Evolutionary conservation across 805 yeast genomes (phyloP).

Genomic region (Wickerhamiella alocasiicola): DNA sequence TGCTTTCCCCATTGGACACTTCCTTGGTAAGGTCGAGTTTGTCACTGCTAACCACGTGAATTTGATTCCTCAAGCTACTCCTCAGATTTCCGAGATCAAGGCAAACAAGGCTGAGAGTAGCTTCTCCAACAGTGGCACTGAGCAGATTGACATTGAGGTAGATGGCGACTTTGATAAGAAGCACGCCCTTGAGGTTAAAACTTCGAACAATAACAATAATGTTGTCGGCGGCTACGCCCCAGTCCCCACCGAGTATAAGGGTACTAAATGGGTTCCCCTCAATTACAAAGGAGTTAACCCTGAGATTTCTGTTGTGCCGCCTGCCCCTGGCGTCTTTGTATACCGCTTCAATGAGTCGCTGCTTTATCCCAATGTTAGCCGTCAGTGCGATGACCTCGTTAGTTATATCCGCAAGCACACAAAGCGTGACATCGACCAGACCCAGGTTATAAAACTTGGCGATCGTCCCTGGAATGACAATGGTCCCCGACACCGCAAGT

Average conservation of each 20-base stretch:
- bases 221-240: constrained; percentile 12
- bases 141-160: constrained; percentile 4
- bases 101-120: background rate
- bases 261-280: constrained; percentile 28
- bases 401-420: constrained; percentile 55
- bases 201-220: constrained; percentile 4
- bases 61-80: constrained; percentile 23
- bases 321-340: constrained; percentile 85
- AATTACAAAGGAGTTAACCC: constrained; percentile 39
- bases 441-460: constrained; percentile 29
- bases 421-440: constrained; percentile 39
- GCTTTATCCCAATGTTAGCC: constrained; percentile 68
- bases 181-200: background rate
- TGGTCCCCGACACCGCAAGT: constrained; percentile 37
- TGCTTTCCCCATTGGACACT: constrained; percentile 70
- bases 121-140: constrained; percentile 4
- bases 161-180: constrained; percentile 3
- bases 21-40: constrained; percentile 65
- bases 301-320: constrained; percentile 48
- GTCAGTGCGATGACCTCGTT: constrained; percentile 54
- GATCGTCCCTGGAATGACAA: constrained; percentile 89
- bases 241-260: constrained; percentile 1
- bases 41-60: constrained; percentile 59
- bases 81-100: constrained; percentile 14
- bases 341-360: constrained; percentile 73